Evolutionary conservation across 2,329 filamentous ascomycete species (phyloP), one percentile per base, ranked within the genome.

Genomic region (Massarina eburnea): DNA sequence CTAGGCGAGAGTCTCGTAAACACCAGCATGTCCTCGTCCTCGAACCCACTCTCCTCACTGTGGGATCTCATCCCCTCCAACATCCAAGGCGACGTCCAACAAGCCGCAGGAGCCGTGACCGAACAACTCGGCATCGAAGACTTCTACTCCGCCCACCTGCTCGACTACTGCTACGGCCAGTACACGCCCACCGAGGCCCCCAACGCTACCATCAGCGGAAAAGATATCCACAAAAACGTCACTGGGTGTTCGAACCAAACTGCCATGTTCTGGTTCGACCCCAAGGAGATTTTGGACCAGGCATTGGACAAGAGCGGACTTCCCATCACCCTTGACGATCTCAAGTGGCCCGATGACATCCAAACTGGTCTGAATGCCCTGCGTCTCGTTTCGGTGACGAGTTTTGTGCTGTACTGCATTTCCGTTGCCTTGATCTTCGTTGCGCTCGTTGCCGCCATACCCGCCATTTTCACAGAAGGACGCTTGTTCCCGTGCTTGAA

Each of bases 61-160:
- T 55, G 71, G 40, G 60, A 71, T 46, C 55, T 62, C 27, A 61
- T 73, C 39, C 62, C 67, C 37, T 55, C 68, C 50, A 45, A 55
- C 46, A 61, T 68, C 52, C 55, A 72, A 46, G 58, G 69, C 43
- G 63, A 70, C 29, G 63, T 80, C 43, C 69, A 76, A 57, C 64
- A 76, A 44, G 61, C 61, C 39, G 54, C 73, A 29, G 68, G 66
- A 57, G 67, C 71, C 38, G 61, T 80, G 20, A 74, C 76, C 17
- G 62, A 73, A 36, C 64, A 72, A 15, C 66, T 83, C 14, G 78
- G 80, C 29, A 71, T 84, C 27, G 73, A 80, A 32, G 78, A 84
- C 64, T 86, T 80, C 67, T 85, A 85, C 70, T 78, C 75, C 17
- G 73, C 79, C 14, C 81, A 86, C 62, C 59, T 85, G 44, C 76